Percentiles rank a stretch among this genome's conserved stretches.
These are phyloP conservation scores for Phytophthora meadii DNA, from an alignment of 352 stramenopile genomes.

Conservation along the genomic window DNA sequence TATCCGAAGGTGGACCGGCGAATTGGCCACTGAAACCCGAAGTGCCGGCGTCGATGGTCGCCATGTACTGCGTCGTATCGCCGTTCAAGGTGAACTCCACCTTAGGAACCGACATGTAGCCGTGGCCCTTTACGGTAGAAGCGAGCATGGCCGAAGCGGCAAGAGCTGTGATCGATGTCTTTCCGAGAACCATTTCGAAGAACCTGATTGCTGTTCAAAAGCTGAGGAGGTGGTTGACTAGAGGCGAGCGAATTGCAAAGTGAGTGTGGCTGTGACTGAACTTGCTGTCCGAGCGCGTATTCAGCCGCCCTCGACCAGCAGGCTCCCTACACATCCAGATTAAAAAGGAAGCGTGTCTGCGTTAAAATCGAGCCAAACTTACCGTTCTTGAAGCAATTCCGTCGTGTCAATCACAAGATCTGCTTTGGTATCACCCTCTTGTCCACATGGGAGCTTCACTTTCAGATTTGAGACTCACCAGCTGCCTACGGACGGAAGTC, in stretches of 20 bases:
- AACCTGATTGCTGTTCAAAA: conserved; percentile 24
- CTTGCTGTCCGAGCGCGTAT: conserved; percentile 3
- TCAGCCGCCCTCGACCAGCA: conserved; percentile 11
- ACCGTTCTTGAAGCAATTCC: not conserved
- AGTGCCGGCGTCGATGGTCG: conserved; percentile 23
- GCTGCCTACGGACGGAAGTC: not conserved
- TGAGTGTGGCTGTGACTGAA: conserved; percentile 6
- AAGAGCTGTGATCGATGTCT: conserved; percentile 19
- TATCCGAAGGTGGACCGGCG: conserved; percentile 15
- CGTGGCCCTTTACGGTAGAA: conserved; percentile 30
- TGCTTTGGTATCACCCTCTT: conserved; percentile 9
- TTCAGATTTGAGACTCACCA: conserved; percentile 22
- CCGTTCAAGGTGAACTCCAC: conserved; percentile 34
- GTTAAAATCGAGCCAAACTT: conserved; percentile 3
- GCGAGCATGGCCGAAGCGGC: conserved; percentile 23
- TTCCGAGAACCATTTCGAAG: conserved; percentile 29
- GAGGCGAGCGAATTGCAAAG: conserved; percentile 28
- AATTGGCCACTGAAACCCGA: conserved; percentile 36
- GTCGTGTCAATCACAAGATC: conserved; percentile 25
- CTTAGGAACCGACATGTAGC: conserved; percentile 32
- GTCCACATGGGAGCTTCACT: conserved; percentile 12
- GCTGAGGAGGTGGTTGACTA: conserved; percentile 15
- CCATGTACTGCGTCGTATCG: conserved; percentile 37
- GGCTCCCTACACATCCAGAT: conserved; percentile 10
- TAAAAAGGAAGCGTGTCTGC: conserved; percentile 1